A percentile compares a stretch with the other conserved stretches of the same genome.
Evolutionary conservation across 2,329 filamentous ascomycete species (phyloP).

Genomic region (Trichoderma endophyticum): DNA sequence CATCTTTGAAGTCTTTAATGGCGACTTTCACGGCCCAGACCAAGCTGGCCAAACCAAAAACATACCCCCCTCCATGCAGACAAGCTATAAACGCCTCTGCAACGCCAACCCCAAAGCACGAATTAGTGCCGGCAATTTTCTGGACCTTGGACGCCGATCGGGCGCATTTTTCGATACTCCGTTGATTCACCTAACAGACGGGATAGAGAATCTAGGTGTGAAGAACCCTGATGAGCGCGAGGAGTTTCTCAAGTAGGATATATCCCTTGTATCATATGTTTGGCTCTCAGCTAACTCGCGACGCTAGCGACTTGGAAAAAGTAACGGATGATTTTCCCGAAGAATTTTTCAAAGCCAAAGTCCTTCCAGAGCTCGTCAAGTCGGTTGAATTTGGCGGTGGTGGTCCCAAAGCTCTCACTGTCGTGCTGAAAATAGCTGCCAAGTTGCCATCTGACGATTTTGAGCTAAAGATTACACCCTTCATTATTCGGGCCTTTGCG

Average conservation of each 20-base stretch:
- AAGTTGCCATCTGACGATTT: conserved; percentile 91
- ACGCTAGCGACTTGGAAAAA: conserved; percentile 67
- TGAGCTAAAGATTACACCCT: conserved; percentile 76
- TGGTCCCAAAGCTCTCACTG: conserved; percentile 81
- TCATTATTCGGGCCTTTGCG: conserved; percentile 80
- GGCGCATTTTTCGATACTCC: conserved; percentile 92
- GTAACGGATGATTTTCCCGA: conserved; percentile 93
- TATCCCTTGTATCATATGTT: conserved; percentile 29
- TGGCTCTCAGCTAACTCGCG: conserved; percentile 36
- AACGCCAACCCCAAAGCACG: conserved; percentile 87
- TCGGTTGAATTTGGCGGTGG: conserved; percentile 98
- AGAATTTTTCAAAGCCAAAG: conserved; percentile 97
- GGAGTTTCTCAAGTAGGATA: conserved; percentile 65
- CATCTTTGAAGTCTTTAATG: conserved; percentile 90
- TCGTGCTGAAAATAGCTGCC: conserved; percentile 85
- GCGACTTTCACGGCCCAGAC: conserved; percentile 70
- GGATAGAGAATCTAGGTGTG: conserved; percentile 86
- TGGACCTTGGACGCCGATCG: conserved; percentile 79
- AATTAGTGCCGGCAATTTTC: conserved; percentile 77
- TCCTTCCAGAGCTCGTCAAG: conserved; percentile 92
- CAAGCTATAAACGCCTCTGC: conserved; percentile 84
- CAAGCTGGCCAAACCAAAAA: conserved; percentile 82
- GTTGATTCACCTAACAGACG: conserved; percentile 86
- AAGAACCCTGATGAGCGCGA: conserved; percentile 84
- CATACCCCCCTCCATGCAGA: conserved; percentile 83